These are phyloP conservation scores for Mallotus japonicus DNA, from an alignment of 441 rosid species.

Conservation along the genomic window DNA sequence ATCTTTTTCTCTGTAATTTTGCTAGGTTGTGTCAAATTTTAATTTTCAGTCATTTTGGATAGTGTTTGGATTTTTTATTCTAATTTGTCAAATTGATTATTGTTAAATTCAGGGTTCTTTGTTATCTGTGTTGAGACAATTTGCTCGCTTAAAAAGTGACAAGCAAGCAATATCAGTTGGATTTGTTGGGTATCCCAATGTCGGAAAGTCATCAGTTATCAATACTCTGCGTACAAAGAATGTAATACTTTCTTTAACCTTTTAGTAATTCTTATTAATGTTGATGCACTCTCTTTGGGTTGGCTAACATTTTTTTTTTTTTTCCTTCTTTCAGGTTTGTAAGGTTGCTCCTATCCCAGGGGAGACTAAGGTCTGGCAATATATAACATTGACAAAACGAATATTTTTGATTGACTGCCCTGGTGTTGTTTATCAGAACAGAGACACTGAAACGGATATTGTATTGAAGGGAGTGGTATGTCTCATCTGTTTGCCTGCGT, in stretches of 20 bases:
- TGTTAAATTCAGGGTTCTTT: slow-evolving; percentile 70
- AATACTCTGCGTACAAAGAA: slow-evolving; percentile 89
- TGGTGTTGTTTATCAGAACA: slow-evolving; percentile 92
- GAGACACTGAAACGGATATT: slow-evolving; percentile 82
- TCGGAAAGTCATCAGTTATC: slow-evolving; percentile 95
- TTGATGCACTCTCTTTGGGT: not conserved
- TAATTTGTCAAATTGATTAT: slow-evolving; percentile 1
- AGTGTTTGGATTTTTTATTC: not conserved
- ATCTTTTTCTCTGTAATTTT: not conserved
- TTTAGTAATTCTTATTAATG: not conserved
- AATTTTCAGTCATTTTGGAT: not conserved
- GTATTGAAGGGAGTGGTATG: slow-evolving; percentile 96
- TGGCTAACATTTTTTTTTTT: not conserved
- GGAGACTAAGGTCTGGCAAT: slow-evolving; percentile 98
- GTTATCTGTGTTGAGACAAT: slow-evolving; percentile 84
- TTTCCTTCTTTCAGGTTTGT: slow-evolving; percentile 58
- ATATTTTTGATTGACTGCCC: slow-evolving; percentile 95
- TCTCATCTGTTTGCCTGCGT: slow-evolving; percentile 14
- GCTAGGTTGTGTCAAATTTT: slow-evolving; percentile 3
- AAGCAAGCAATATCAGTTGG: slow-evolving; percentile 97
- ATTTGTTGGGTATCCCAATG: slow-evolving; percentile 94
- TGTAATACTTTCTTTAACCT: slow-evolving; percentile 34
- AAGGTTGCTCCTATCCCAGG: slow-evolving; percentile 98
- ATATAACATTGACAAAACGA: slow-evolving; percentile 83
- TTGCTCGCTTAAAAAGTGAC: slow-evolving; percentile 82